Evolutionary conservation across 1,284 basidiomycete species (phyloP).

Genomic region (Sporisorium iseilematis-ciliati): DNA sequence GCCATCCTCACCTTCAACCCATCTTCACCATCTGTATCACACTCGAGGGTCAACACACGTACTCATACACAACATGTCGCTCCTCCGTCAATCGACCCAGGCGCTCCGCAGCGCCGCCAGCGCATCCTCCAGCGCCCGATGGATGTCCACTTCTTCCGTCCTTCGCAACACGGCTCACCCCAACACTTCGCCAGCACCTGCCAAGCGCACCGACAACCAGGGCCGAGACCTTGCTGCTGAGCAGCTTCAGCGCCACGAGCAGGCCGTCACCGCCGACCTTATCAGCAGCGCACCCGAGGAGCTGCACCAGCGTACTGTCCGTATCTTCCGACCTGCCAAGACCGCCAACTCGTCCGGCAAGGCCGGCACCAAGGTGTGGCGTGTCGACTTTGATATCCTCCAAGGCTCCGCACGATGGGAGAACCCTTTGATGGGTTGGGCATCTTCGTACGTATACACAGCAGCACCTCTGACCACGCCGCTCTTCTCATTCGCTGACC

Average conservation of each 20-base stretch:
- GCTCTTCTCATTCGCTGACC: background rate
- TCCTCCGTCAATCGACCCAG: constrained; percentile 43
- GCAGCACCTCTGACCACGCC: background rate
- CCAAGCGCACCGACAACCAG: constrained; percentile 32
- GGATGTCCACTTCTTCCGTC: constrained; percentile 41
- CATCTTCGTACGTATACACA: constrained; percentile 70
- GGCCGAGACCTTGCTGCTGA: constrained; percentile 56
- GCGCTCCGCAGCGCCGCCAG: constrained; percentile 38
- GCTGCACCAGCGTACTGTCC: constrained; percentile 85
- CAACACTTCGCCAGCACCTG: constrained; percentile 46
- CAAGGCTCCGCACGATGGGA: constrained; percentile 93
- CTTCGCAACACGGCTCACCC: constrained; percentile 35
- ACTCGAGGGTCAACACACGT: constrained; percentile 1
- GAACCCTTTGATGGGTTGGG: constrained; percentile 99
- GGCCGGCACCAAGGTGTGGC: constrained; percentile 88
- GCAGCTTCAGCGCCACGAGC: constrained; percentile 51
- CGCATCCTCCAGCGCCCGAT: constrained; percentile 42
- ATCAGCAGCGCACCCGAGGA: constrained; percentile 73
- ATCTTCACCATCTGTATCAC: background rate
- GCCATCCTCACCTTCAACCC: background rate
- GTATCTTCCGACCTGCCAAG: constrained; percentile 92
- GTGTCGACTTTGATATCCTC: constrained; percentile 93
- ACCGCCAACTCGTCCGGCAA: constrained; percentile 94
- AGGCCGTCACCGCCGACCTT: constrained; percentile 52
- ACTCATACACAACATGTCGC: constrained; percentile 27